These are phyloP conservation scores for Wolfiporia cocos DNA, from an alignment of 1,284 basidiomycete genomes.

Conservation along the genomic window DNA sequence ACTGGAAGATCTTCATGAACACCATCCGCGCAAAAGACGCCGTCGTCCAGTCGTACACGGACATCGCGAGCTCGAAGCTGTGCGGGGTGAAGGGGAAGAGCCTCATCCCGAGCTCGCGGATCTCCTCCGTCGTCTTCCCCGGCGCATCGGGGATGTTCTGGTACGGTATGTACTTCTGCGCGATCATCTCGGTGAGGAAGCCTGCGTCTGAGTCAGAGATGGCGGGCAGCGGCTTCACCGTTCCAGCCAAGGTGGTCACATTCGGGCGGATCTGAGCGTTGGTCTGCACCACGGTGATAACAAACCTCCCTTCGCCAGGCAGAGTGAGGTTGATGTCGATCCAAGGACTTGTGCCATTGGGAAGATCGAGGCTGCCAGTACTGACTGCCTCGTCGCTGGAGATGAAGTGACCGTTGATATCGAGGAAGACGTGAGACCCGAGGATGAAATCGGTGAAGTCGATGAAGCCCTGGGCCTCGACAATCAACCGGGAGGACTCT, in stretches of 20 bases:
- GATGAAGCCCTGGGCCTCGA: slow-evolving; percentile 3
- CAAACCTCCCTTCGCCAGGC: neutral
- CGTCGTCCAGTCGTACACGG: slow-evolving; percentile 5
- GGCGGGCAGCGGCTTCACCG: neutral
- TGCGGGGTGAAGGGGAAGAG: slow-evolving; percentile 4
- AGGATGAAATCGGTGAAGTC: slow-evolving; percentile 1
- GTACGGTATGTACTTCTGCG: slow-evolving; percentile 2
- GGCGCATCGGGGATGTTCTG: slow-evolving; percentile 2
- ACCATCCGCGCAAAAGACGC: slow-evolving; percentile 4
- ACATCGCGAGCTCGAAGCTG: slow-evolving; percentile 6
- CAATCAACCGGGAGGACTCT: slow-evolving; percentile 1
- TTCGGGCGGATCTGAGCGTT: neutral
- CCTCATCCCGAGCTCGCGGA: neutral
- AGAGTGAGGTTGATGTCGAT: neutral
- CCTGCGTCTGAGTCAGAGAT: neutral
- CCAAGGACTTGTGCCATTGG: neutral
- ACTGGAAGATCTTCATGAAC: slow-evolving; percentile 4
- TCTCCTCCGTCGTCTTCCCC: slow-evolving; percentile 1
- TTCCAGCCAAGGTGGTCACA: neutral
- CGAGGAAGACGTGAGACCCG: neutral
- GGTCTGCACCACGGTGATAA: neutral
- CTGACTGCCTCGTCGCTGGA: too few species aligned
- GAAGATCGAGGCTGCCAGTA: neutral
- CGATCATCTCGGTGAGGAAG: neutral
- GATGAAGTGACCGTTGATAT: slow-evolving; percentile 1